Percentiles rank a stretch among this genome's conserved stretches.
Conservation (phyloP, 179 eudicot species). For the Beta corolliflora region DNA sequence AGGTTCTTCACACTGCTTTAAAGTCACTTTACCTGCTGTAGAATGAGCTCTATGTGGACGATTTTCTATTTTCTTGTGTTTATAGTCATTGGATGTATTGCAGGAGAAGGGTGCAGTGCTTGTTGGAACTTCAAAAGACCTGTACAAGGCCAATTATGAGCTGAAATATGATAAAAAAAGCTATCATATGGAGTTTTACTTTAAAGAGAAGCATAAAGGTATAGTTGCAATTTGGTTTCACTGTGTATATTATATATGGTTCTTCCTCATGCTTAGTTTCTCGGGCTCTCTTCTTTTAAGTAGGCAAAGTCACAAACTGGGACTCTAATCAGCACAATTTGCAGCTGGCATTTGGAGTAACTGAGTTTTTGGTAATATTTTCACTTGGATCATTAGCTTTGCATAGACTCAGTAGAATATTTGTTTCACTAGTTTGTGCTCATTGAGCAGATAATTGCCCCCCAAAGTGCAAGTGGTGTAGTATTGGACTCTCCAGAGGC, state of each 20-base stretch:
- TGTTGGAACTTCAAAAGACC: slow-evolving; percentile 51
- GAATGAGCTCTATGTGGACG: neutral
- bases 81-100: slow-evolving; percentile 10
- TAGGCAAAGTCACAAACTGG: slow-evolving; percentile 71
- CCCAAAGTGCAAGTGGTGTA: slow-evolving; percentile 94
- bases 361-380: slow-evolving; percentile 72
- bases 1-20: neutral
- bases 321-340: slow-evolving; percentile 64
- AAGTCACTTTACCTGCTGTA: neutral
- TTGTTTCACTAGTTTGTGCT: slow-evolving; percentile 6
- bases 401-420: neutral
- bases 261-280: neutral
- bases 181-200: slow-evolving; percentile 85
- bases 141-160: slow-evolving; percentile 65
- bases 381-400: neutral
- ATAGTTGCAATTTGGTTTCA: slow-evolving; percentile 12
- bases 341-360: slow-evolving; percentile 92
- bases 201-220: slow-evolving; percentile 58
- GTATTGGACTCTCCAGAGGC: slow-evolving; percentile 96
- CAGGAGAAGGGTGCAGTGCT: slow-evolving; percentile 73
- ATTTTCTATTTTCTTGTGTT: neutral
- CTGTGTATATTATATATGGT: neutral
- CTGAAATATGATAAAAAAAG: slow-evolving; percentile 73
- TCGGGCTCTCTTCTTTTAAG: slow-evolving; percentile 14
- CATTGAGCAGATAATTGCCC: slow-evolving; percentile 70